Evolutionary conservation across 2,329 filamentous ascomycete genomes (phyloP), one percentile per base, ranked within the genome.

Genomic region (Fusarium penzigii): DNA sequence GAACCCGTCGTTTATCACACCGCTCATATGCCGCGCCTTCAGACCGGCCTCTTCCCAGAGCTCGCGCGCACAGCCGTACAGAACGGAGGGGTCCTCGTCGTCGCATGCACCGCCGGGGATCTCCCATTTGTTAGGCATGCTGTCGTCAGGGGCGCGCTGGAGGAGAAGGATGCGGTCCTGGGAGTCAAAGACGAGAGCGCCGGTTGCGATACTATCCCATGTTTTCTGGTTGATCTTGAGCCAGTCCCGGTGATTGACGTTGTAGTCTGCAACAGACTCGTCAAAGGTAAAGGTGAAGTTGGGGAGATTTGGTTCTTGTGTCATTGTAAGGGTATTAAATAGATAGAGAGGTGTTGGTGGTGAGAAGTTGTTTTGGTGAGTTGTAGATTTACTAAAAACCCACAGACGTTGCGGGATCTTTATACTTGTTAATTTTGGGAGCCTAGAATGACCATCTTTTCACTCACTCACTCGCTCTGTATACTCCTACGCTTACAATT

Each of bases 61-160:
- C 65, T 82, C 79, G 14, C 79, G 70, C 14, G 71, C 74, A n/a
- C 72, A 73, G 14, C 70, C 73, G 43, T 71, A 59, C 5, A 81
- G 66, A 5, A 81, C 69, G 12, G 62, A 74, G 6, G 54, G 42
- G 54, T 81, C 78, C 1, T 66, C 63, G 0, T 62, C 46, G 45
- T 81, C 79, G 39, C 73, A 72, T 1, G 68, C 73, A n/a, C 79
- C 79, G 17, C 79, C 79, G 1, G 79, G 78, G 1, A 72, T 55
- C 52, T 82, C 79, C 79, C 79, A 81, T 5, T 57, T 64, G 50
- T 72, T 63, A 3, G 78, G 77, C 66, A 74, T 72, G 48, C 65
- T 74, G 64, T 79, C 77, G 56, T 71, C 65, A 6, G 70, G 55
- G 29, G 75, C 73, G 61, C 78, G 75, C 61, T 78, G 77, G 10